A percentile compares a stretch with the other conserved stretches of the same genome.
Evolutionary conservation across 2,329 filamentous ascomycete genomes (phyloP).

Genomic region (Epichloe typhina): DNA sequence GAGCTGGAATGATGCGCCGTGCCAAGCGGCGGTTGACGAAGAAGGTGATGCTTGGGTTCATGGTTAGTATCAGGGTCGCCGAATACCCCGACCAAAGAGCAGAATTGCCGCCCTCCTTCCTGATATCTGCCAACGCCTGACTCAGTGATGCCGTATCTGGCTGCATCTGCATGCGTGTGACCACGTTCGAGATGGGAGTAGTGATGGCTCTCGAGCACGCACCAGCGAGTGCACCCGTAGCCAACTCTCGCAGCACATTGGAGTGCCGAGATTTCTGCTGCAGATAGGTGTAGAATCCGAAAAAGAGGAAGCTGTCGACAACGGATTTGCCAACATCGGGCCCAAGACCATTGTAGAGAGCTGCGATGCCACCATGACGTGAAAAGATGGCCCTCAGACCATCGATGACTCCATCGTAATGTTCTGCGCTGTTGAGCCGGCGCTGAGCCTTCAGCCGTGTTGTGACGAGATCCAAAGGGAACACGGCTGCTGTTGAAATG

Average conservation of each 20-base stretch:
- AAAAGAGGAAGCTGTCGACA: slow-evolving; percentile 73
- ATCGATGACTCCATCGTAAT: slow-evolving; percentile 55
- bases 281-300: slow-evolving; percentile 59
- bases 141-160: slow-evolving; percentile 30
- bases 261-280: slow-evolving; percentile 31
- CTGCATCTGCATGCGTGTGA: slow-evolving; percentile 68
- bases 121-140: slow-evolving; percentile 52
- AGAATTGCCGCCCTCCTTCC: slow-evolving; percentile 52
- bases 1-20: slow-evolving; percentile 38
- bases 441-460: slow-evolving; percentile 72
- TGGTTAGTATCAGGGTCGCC: slow-evolving; percentile 62
- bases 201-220: slow-evolving; percentile 64
- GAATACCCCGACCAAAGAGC: slow-evolving; percentile 87
- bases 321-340: slow-evolving; percentile 54
- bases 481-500: slow-evolving; percentile 64
- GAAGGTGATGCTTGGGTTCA: slow-evolving; percentile 81
- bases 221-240: slow-evolving; percentile 60
- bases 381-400: slow-evolving; percentile 58
- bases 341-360: slow-evolving; percentile 55
- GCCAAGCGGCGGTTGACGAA: slow-evolving; percentile 65
- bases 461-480: slow-evolving; percentile 71
- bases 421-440: slow-evolving; percentile 31
- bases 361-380: slow-evolving; percentile 53
- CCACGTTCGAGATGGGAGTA: slow-evolving; percentile 69
- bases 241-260: slow-evolving; percentile 57